phyloP scores from a whole-genome alignment of 306 rosid genomes.

The Pachyrhizus erosus region DNA sequence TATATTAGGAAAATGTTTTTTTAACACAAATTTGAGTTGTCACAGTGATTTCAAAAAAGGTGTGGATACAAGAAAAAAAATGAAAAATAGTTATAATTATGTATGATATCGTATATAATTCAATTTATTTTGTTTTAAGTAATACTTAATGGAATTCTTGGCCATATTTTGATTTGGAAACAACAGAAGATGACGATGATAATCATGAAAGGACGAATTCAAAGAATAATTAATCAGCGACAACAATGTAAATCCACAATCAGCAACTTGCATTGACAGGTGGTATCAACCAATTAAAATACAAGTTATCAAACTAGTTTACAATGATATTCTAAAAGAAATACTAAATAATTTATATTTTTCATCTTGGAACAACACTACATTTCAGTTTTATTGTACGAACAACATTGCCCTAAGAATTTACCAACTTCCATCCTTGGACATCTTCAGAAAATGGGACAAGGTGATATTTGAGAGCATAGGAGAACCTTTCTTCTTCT shows the following conservation, averaged over 20 bases:
- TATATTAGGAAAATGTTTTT: too few relatives aligned
- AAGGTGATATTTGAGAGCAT: conserved; percentile 67
- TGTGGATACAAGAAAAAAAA: too few relatives aligned
- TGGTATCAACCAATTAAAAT: conserved; percentile 41
- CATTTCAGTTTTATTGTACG: conserved; percentile 40
- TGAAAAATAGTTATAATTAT: too few relatives aligned
- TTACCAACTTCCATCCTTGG: conserved; percentile 90
- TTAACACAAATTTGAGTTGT: too few relatives aligned
- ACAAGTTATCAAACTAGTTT: conserved; percentile 37
- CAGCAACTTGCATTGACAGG: conserved; percentile 45
- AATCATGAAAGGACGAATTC: too few relatives aligned
- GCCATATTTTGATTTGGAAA: too few relatives aligned
- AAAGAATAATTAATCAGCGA: too few relatives aligned
- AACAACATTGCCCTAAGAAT: conserved; percentile 35
- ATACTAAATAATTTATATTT: conserved; percentile 41
- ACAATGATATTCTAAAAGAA: conserved; percentile 35
- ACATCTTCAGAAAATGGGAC: conserved; percentile 80
- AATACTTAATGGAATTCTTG: too few relatives aligned
- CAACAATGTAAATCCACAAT: conserved; percentile 38
- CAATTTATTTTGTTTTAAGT: too few relatives aligned
- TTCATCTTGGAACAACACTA: conserved; percentile 1
- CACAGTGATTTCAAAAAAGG: too few relatives aligned
- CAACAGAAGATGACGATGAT: too few relatives aligned
- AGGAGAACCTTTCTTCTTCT: conserved; percentile 61
- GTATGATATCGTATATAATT: too few relatives aligned